Evolutionary conservation across 2,329 filamentous ascomycete genomes (phyloP), one percentile per base, ranked within the genome.

Genomic region (Dactylonectria macrodidyma): DNA sequence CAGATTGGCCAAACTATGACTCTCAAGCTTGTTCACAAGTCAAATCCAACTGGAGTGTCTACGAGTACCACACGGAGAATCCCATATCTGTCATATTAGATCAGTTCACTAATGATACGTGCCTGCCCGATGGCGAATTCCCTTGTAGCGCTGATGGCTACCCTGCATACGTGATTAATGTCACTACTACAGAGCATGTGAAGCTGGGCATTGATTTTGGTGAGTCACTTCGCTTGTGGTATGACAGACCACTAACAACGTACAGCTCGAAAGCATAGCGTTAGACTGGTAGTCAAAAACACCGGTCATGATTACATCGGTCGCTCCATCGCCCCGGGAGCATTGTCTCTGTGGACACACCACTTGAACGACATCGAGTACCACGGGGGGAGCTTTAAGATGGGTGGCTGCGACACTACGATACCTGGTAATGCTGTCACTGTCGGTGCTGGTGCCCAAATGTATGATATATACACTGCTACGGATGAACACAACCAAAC

Each of bases 261-360:
- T 48, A 50, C 14, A 65, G 81, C 82, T 7, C 79, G 81, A 11
- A 71, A 81, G 36, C 77, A 79, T 26, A 79, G 81, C 57, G 73
- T 83, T 30, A 80, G 82, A 7, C 71, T 83, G n/a, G 76, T 82
- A 5, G 74, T 80, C 19, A 74, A 73, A 16, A 79, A 79, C 64
- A 79, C 78, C 0, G 78, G 78, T 1, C 78, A 80, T 55, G 78
- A 79, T 34, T 78, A 73, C 19, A 71, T 78, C 11, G 81, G 81
- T 36, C 78, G 77, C 24, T 82, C 80, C 1, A 79, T 78, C 33
- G 83, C 81, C 0, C 82, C 82, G 1, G 86, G 87, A 5, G 84
- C 86, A 0, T 78, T 90, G 4, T 87, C 82, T 1, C 83, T 88
- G 66, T 89, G 86, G 87, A 83, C 81, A 1, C 86, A 85, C 62